A percentile compares a stretch with the other conserved stretches of the same genome.
Evolutionary conservation across 2,329 filamentous ascomycete species (phyloP).

Genomic region (Fusarium hainanense): DNA sequence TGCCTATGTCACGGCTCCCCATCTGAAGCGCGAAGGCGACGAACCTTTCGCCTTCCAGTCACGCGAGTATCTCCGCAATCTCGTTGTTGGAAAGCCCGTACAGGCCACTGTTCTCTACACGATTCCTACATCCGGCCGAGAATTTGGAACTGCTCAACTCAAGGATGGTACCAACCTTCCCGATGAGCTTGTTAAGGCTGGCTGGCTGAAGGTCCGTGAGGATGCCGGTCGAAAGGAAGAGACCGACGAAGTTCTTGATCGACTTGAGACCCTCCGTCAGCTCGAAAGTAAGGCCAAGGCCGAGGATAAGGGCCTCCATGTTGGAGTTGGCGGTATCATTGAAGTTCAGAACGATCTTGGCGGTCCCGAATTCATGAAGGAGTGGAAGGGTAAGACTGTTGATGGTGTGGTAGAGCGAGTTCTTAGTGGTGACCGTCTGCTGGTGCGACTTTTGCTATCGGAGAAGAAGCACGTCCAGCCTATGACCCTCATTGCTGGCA

Average conservation of each 20-base stretch:
- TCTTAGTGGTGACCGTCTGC: constrained; percentile 88
- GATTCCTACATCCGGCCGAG: constrained; percentile 84
- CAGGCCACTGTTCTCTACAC: constrained; percentile 89
- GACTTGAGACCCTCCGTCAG: constrained; percentile 80
- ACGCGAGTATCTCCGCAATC: constrained; percentile 87
- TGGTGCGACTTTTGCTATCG: constrained; percentile 82
- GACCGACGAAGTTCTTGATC: constrained; percentile 75
- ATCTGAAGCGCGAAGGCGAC: constrained; percentile 87
- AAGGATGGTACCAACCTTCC: constrained; percentile 82
- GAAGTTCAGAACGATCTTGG: constrained; percentile 84
- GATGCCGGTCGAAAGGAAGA: constrained; percentile 94
- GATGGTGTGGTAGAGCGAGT: constrained; percentile 92
- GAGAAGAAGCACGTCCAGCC: constrained; percentile 89
- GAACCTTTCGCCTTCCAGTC: constrained; percentile 95
- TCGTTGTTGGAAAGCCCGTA: constrained; percentile 86
- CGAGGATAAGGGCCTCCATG: constrained; percentile 86
- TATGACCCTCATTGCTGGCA: constrained; percentile 87
- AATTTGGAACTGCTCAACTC: constrained; percentile 85
- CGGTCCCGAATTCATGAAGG: constrained; percentile 80
- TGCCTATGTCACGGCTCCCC: constrained; percentile 90
- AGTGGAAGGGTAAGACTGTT: constrained; percentile 86
- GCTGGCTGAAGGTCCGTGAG: constrained; percentile 93
- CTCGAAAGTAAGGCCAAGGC: constrained; percentile 82
- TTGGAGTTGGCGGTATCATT: constrained; percentile 71
- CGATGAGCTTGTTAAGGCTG: constrained; percentile 84